A percentile compares a stretch with the other conserved stretches of the same genome.
phyloP scores from a whole-genome alignment of 805 yeast species.

The Allodekkera sacchari region DNA sequence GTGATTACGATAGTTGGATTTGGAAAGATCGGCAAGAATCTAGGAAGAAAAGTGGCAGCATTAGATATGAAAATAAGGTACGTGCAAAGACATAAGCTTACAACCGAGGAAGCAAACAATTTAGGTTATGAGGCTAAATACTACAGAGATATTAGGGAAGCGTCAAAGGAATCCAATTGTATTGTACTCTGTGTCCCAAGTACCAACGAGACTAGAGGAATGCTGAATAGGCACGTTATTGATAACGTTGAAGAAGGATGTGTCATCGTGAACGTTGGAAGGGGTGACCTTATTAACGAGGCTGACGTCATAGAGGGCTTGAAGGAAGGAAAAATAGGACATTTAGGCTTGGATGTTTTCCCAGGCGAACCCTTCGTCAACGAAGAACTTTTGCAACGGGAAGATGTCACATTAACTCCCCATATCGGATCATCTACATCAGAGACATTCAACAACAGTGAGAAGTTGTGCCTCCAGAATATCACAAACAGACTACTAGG shows the following conservation, averaged over 20 bases:
- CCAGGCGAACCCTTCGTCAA: slow-evolving; percentile 54
- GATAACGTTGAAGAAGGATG: slow-evolving; percentile 42
- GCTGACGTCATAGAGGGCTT: slow-evolving; percentile 55
- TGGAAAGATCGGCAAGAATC: slow-evolving; percentile 64
- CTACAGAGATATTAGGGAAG: slow-evolving; percentile 35
- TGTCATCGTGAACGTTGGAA: slow-evolving; percentile 64
- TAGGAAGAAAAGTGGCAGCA: slow-evolving; percentile 46
- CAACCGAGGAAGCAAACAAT: slow-evolving; percentile 24
- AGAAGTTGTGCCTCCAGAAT: slow-evolving; percentile 46
- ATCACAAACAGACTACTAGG: slow-evolving; percentile 36
- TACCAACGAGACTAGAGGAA: slow-evolving; percentile 44
- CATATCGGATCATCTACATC: slow-evolving; percentile 64
- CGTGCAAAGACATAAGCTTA: slow-evolving; percentile 43
- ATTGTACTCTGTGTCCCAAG: slow-evolving; percentile 64
- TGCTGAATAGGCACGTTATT: slow-evolving; percentile 43
- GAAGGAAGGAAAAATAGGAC: slow-evolving; percentile 47
- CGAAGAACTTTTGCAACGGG: slow-evolving; percentile 40
- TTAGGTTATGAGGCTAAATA: slow-evolving; percentile 40
- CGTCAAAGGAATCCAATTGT: slow-evolving; percentile 35
- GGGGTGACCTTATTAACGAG: slow-evolving; percentile 65
- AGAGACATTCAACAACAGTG: slow-evolving; percentile 46
- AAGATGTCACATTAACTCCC: slow-evolving; percentile 61
- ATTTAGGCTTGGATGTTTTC: slow-evolving; percentile 70
- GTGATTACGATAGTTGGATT: slow-evolving; percentile 62
- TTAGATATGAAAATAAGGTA: slow-evolving; percentile 62